Evolutionary conservation across 164 flowering plant genomes (phyloP).

Genomic region (Stephania japonica): DNA sequence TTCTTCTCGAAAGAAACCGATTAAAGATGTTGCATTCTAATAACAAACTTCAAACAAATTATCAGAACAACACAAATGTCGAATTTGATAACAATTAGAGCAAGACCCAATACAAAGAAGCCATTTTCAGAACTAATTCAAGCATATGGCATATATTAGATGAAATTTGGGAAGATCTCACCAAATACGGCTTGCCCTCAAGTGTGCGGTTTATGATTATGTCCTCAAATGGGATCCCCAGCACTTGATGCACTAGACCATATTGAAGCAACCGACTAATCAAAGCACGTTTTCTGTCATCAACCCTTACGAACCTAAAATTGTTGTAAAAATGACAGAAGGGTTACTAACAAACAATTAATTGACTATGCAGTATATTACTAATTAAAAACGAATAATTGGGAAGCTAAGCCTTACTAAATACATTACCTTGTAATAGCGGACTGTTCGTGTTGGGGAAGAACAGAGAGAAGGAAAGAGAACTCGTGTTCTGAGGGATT

Average conservation of each 20-base stretch:
- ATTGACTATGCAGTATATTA: neutral
- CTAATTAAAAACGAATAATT: neutral
- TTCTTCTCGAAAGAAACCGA: too few relatives aligned
- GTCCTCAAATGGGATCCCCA: constrained; percentile 50
- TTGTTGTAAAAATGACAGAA: neutral
- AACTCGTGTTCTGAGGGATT: constrained; percentile 45
- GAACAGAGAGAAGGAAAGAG: constrained; percentile 39
- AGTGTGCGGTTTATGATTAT: constrained; percentile 57
- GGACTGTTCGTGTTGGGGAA: constrained; percentile 49
- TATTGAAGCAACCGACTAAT: constrained; percentile 84
- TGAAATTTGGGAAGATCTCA: constrained; percentile 16
- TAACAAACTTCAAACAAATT: neutral
- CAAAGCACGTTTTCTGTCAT: constrained; percentile 71
- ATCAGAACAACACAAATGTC: neutral
- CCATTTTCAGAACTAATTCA: neutral
- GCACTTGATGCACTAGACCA: constrained; percentile 53
- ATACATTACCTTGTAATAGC: constrained; percentile 73
- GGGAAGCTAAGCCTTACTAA: neutral
- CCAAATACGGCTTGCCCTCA: constrained; percentile 82
- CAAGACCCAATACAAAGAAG: neutral
- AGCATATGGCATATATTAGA: neutral
- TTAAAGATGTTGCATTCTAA: too few relatives aligned
- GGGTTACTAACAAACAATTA: neutral
- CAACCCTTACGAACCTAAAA: constrained; percentile 53
- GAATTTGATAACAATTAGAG: neutral